Percentiles rank a stretch among this genome's conserved stretches.
Conservation (phyloP, 495 filamentous ascomycete species). For the Glutinoglossum americanum region DNA sequence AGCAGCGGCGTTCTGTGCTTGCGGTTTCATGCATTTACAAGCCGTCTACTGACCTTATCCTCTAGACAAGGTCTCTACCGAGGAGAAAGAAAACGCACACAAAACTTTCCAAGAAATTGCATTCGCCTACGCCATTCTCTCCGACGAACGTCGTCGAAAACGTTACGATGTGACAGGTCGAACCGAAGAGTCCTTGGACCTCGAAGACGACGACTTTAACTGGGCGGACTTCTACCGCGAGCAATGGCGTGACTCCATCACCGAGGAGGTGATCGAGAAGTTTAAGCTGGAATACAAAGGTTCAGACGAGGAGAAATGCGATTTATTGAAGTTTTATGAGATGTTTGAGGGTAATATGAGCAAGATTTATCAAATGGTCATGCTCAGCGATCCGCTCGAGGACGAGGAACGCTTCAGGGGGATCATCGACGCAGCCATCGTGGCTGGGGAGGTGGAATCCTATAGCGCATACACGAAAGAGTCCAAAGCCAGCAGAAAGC, state of each 20-base stretch:
- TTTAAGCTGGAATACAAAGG: slow-evolving; percentile 61
- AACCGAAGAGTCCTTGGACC: slow-evolving; percentile 53
- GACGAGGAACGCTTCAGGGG: slow-evolving; percentile 68
- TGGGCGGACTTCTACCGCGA: slow-evolving; percentile 75
- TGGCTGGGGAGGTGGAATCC: slow-evolving; percentile 34
- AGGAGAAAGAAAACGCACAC: slow-evolving; percentile 46
- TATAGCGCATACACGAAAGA: slow-evolving; percentile 54
- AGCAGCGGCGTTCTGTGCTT: no score
- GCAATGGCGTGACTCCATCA: slow-evolving; percentile 55
- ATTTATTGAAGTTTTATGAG: slow-evolving; percentile 56
- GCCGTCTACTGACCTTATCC: neutral
- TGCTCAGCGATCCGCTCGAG: slow-evolving; percentile 64
- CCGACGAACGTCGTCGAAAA: slow-evolving; percentile 48
- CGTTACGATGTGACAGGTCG: slow-evolving; percentile 79
- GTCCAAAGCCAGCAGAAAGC: slow-evolving; percentile 19
- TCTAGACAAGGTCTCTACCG: slow-evolving; percentile 57
- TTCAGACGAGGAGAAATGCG: slow-evolving; percentile 63
- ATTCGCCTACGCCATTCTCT: slow-evolving; percentile 84
- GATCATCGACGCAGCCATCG: slow-evolving; percentile 69
- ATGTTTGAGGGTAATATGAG: slow-evolving; percentile 50
- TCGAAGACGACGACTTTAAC: slow-evolving; percentile 47
- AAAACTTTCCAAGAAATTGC: slow-evolving; percentile 71
- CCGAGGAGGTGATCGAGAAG: slow-evolving; percentile 40
- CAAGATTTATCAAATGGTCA: slow-evolving; percentile 53
- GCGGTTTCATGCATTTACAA: no score